phyloP scores from a whole-genome alignment of 2,329 filamentous ascomycete genomes.

The Paecilomyces dactylethromorphus region DNA sequence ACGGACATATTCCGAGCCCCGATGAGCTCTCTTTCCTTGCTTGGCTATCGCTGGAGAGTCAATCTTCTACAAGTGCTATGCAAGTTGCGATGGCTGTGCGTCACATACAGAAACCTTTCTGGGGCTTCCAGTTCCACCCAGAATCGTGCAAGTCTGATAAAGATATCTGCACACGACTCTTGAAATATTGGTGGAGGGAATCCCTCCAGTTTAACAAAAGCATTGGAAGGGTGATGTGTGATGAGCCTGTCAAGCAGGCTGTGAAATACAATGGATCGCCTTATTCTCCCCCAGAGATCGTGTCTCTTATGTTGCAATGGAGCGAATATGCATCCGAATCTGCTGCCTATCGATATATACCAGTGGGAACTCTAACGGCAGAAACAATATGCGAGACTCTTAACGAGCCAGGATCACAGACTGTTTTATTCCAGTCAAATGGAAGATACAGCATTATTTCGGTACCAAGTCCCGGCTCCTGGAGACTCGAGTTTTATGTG shows the following conservation, averaged over 20 bases:
- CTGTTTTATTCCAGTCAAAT: conserved; percentile 41
- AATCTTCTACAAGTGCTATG: conserved; percentile 18
- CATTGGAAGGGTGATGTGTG: conserved; percentile 16
- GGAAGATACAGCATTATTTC: conserved; percentile 30
- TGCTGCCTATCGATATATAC: conserved; percentile 19
- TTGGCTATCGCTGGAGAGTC: conserved; percentile 48
- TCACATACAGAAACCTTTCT: conserved; percentile 65
- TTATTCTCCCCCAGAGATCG: conserved; percentile 34
- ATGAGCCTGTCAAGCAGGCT: conserved; percentile 11
- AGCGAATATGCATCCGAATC: conserved; percentile 20
- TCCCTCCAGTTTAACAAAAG: conserved; percentile 55
- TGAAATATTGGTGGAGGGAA: conserved; percentile 69
- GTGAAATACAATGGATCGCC: conserved; percentile 12
- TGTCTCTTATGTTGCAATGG: conserved; percentile 35
- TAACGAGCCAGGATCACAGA: conserved; percentile 22
- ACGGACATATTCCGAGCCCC: conserved; percentile 8
- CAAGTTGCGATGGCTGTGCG: conserved; percentile 68
- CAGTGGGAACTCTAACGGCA: conserved; percentile 15
- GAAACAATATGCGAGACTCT: conserved; percentile 28
- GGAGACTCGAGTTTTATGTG: conserved; percentile 30
- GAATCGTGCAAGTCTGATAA: conserved; percentile 74
- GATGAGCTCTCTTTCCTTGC: conserved; percentile 50
- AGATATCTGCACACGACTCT: conserved; percentile 52
- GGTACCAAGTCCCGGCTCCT: conserved; percentile 25
- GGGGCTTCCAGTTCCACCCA: conserved; percentile 85